Conservation (phyloP, 2,329 filamentous ascomycete genomes). For the Trichoderma endophyticum region DNA sequence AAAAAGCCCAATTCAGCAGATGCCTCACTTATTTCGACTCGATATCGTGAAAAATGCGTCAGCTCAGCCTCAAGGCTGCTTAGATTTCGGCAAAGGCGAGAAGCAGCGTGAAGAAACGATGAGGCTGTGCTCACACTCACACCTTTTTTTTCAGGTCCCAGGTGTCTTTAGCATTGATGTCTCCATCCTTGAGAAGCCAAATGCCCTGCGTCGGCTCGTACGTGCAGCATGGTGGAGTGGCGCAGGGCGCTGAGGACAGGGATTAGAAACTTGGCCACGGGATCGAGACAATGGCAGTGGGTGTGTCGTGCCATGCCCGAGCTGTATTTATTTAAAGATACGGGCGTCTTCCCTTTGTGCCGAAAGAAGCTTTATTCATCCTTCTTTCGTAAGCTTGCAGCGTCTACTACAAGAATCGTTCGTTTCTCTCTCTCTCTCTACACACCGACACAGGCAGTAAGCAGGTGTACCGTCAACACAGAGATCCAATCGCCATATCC, state of each 20-base stretch:
- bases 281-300: neutral
- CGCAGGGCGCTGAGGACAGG: conserved; percentile 4
- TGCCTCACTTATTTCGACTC: neutral
- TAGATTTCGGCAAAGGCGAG: neutral
- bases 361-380: neutral
- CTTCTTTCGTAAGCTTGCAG: neutral
- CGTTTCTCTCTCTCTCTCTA: neutral
- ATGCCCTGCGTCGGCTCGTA: conserved; percentile 6
- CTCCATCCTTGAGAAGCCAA: neutral
- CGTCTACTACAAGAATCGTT: neutral
- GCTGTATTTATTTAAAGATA: conserved; percentile 10
- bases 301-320: neutral
- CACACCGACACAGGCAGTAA: neutral
- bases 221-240: conserved; percentile 14
- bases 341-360: neutral
- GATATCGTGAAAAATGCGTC: neutral
- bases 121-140: neutral
- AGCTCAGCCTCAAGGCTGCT: neutral
- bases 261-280: conserved; percentile 16
- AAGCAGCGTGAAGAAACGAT: neutral
- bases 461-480: neutral
- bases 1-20: neutral
- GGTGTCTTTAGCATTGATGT: neutral
- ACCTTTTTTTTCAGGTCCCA: neutral
- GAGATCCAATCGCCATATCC: neutral